These are phyloP conservation scores for Sugiyamaella smithiae DNA, from an alignment of 805 yeast genomes.

Conservation along the genomic window DNA sequence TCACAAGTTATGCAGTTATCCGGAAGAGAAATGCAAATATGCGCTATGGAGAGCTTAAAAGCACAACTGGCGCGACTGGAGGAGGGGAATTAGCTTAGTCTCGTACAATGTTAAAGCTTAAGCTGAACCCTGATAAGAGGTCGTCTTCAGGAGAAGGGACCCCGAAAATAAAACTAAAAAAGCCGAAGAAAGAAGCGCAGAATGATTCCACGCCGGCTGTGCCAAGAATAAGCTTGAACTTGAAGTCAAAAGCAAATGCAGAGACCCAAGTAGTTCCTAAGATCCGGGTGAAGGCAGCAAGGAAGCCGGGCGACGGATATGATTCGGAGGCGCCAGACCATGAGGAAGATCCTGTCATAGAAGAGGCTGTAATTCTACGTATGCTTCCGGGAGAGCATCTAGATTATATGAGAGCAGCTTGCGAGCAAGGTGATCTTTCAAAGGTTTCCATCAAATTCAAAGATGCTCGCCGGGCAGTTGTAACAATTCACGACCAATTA, in stretches of 20 bases:
- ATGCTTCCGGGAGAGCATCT: conserved; percentile 63
- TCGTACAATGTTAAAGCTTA: conserved; percentile 24
- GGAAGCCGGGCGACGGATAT: conserved; percentile 92
- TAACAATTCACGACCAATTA: conserved; percentile 62
- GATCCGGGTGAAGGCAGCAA: conserved; percentile 53
- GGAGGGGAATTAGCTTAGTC: too few species aligned
- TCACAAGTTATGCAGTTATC: background rate
- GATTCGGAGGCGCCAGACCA: conserved; percentile 95
- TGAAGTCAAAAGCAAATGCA: conserved; percentile 4
- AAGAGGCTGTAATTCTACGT: conserved; percentile 79
- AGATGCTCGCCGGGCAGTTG: conserved; percentile 74
- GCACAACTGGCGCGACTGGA: too few species aligned
- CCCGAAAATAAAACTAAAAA: conserved; percentile 14
- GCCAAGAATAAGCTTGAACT: conserved; percentile 13
- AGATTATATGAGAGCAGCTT: conserved; percentile 71
- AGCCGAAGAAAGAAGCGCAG: conserved; percentile 3
- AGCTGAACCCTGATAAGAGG: conserved; percentile 24
- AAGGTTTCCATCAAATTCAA: conserved; percentile 78
- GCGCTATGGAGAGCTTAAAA: too few species aligned
- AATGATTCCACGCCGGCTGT: background rate
- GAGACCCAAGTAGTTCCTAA: conserved; percentile 35
- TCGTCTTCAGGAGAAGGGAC: conserved; percentile 4
- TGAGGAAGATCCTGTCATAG: conserved; percentile 91
- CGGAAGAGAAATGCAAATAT: too few species aligned
- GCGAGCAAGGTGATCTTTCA: conserved; percentile 62